Percentiles rank a stretch among this genome's conserved stretches.
Evolutionary conservation across 1,284 basidiomycete genomes (phyloP).

Genomic region (Xerocomus nothofagi): DNA sequence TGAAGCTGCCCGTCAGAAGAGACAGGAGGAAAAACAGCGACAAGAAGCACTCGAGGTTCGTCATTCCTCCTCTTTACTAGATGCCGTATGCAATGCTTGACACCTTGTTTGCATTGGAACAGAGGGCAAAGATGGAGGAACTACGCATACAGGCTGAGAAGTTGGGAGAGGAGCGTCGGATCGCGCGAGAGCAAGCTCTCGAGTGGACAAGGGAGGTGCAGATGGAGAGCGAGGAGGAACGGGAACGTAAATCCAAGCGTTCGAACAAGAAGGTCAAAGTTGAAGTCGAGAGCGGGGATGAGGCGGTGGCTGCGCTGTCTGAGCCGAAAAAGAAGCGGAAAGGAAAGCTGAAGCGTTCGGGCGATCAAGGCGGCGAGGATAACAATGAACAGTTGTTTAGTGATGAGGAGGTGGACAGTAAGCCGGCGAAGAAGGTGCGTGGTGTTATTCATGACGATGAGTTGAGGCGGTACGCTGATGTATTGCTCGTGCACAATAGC

Average conservation of each 20-base stretch:
- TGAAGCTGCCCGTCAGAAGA: conserved; percentile 67
- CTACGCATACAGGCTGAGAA: conserved; percentile 63
- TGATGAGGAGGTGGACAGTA: conserved; percentile 64
- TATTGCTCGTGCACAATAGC: conserved; percentile 31
- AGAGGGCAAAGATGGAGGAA: conserved; percentile 60
- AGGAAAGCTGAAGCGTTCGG: conserved; percentile 48
- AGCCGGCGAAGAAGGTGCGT: conserved; percentile 65
- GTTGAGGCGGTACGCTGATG: not conserved
- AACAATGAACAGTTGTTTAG: conserved; percentile 63
- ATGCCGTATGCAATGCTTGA: not conserved
- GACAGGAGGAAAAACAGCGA: conserved; percentile 66
- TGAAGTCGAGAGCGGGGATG: conserved; percentile 60
- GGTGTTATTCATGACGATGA: not conserved
- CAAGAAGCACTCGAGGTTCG: conserved; percentile 60
- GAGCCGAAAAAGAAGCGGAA: conserved; percentile 49
- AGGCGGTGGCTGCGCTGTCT: conserved; percentile 39
- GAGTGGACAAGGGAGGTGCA: conserved; percentile 70
- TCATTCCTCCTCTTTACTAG: not conserved
- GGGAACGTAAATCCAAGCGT: conserved; percentile 64
- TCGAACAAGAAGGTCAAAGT: conserved; percentile 51
- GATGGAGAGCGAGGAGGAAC: conserved; percentile 75
- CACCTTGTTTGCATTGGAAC: not conserved
- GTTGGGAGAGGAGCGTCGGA: conserved; percentile 70
- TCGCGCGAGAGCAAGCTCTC: conserved; percentile 76
- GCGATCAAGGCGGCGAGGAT: conserved; percentile 40